Base-by-base conservation (phyloP, 805 yeast species). In the Lachancea cidri region DNA sequence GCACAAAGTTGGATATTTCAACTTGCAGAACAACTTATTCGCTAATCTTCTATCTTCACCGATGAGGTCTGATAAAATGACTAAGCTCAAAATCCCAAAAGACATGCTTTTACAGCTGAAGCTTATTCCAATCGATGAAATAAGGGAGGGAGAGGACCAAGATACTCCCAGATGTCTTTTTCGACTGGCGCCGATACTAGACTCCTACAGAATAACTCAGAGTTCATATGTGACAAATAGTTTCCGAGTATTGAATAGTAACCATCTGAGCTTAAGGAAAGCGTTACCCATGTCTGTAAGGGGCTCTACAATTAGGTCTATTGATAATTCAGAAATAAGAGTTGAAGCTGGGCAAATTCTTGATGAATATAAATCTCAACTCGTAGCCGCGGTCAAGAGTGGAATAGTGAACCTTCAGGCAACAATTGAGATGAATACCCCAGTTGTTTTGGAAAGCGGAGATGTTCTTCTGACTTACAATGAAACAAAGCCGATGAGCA, bases 31-130 rank as follows among this genome's bases (percentile, higher is more conserved):
- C 1, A 73, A 74, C 37, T 43, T 66, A 2, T 70, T 64, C 50
- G 76, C 74, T 0, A 45, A 54, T 4, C 14, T 66, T 1, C 48
- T 77, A 6, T 56, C 69, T 0, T 65, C 77, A 0, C 74, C 77
- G 1, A 56, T 68, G 13, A 58, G 81, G 45, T 57, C 58, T 49
- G 74, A 73, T 13, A 50, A 62, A 9, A 30, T 56, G 0, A 53
- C 71, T 0, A 55, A 70, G 29, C 42, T 61, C 0, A 59, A 60
- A 8, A 46, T 68, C 4, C 79, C 79, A 0, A 54, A 65, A 19
- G 66, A 65, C 7, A 42, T 72, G 5, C 46, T 73, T 34, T 43
- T 63, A 45, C 16, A 38, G 32, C 29, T 16, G 25, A 29, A 22
- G 19, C 43, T 20, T 53, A 54, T 11, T 24, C 25, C 14, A 4